These are phyloP conservation scores for Tetrapisispora arboricola DNA, from an alignment of 805 yeast species.

Conservation along the genomic window DNA sequence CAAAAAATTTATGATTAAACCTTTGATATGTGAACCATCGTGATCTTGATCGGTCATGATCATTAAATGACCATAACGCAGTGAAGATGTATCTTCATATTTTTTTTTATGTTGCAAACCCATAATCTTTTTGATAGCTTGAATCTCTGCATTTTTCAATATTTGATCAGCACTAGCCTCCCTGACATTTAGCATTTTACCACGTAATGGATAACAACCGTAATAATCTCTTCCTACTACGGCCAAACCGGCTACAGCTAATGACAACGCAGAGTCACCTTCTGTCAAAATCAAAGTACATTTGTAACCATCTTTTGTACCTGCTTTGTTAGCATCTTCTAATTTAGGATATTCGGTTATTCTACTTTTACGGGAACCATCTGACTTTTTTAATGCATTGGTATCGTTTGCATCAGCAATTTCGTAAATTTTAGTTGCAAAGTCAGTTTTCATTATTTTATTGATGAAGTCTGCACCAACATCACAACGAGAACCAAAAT, in stretches of 20 bases:
- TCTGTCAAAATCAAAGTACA: constrained; percentile 92
- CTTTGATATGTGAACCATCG: constrained; percentile 97
- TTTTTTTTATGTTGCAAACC: constrained; percentile 88
- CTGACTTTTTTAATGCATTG: constrained; percentile 75
- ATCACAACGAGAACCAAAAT: constrained; percentile 81
- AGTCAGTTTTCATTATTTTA: constrained; percentile 63
- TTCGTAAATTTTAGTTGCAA: constrained; percentile 56
- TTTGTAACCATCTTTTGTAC: constrained; percentile 82
- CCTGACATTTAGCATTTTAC: constrained; percentile 89
- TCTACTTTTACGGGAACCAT: constrained; percentile 75
- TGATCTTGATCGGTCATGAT: constrained; percentile 99
- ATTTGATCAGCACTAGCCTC: constrained; percentile 97
- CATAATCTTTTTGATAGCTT: constrained; percentile 88
- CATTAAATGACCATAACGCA: constrained; percentile 95
- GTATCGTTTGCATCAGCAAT: constrained; percentile 86
- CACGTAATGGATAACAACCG: constrained; percentile 92
- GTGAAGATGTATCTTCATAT: constrained; percentile 59
- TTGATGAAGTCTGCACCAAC: constrained; percentile 69
- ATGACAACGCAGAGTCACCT: constrained; percentile 90
- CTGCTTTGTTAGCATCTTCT: constrained; percentile 94
- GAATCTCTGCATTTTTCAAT: constrained; percentile 85
- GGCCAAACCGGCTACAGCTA: constrained; percentile 87
- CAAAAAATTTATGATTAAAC: constrained; percentile 82
- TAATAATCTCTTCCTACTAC: constrained; percentile 93
- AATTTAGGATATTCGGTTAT: constrained; percentile 82